Base-by-base conservation (phyloP, 768 basidiomycete species). In the Albatrellus ellisii region DNA sequence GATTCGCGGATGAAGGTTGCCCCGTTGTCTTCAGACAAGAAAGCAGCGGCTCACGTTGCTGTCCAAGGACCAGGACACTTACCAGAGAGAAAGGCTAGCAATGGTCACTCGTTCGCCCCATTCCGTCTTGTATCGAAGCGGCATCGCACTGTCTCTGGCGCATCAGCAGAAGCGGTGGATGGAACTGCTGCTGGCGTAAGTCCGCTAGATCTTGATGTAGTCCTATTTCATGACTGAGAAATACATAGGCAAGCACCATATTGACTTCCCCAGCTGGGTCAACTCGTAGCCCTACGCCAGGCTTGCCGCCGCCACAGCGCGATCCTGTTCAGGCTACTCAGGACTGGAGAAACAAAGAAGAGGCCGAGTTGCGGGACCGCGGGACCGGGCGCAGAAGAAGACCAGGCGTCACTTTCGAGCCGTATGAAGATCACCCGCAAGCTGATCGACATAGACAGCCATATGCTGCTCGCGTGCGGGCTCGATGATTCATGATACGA, bases 251-350 rank as follows among this genome's bases (percentile, higher is more conserved):
- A 12, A 86, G 76, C 51, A 84, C 85, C 21, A 72, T 81, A 33
- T 57, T 86, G 21, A 82, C 79, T 12, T 82, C 80, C 3, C 85
- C 85, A 4, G 79, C 76, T 10, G 72, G 73, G 14, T 87, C 85
- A 2, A 68, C 75, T 52, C 63, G 75, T 47, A 77, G 81, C 53
- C 70, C 70, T 28, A 74, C 70, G 24, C 68, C 71, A 4, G 50
- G 67, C 25, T 69, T 70, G 20, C 69, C 73, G 9, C 81, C 80
- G 4, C 75, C 70, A 11, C 50, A 67, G 36, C 73, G 81, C 39
- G 85, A 88, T 55, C 74, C 79, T 3, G 56, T 70, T 26, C 41
- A 63, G 24, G 84, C 84, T 6, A 68, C 84, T 2, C 63, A 72
- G 39, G 73, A 80, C 47, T 88, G 85, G 85, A 66, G 79, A 46